Percentiles rank a stretch among this genome's conserved stretches.
Evolutionary conservation across 352 stramenopile genomes (phyloP).

Genomic region (Pythium dissimile): DNA sequence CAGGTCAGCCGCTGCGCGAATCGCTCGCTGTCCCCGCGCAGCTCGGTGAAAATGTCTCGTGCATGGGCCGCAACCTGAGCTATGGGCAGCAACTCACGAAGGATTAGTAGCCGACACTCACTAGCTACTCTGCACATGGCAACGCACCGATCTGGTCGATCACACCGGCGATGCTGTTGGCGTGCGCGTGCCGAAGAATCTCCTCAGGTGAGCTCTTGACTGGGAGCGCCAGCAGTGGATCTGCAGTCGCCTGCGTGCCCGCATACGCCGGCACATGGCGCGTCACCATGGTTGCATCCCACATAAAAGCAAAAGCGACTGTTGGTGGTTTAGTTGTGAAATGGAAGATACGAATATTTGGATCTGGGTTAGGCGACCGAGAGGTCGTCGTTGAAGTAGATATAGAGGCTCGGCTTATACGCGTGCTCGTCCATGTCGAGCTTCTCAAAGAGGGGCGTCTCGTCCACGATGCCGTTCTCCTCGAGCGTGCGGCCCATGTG

Average conservation of each 20-base stretch:
- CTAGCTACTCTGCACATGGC: no score
- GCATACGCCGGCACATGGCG: constrained; percentile 4
- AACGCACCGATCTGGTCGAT: constrained; percentile 47
- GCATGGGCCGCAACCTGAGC: constrained; percentile 45
- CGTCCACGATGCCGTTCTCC: constrained; percentile 86
- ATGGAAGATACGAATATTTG: not conserved
- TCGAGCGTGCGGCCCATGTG: constrained; percentile 87
- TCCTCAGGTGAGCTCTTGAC: constrained; percentile 29
- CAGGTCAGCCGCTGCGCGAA: constrained; percentile 27
- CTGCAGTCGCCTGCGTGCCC: constrained; percentile 6
- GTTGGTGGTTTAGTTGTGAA: not conserved
- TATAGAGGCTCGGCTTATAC: constrained; percentile 86
- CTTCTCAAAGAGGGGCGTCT: constrained; percentile 73
- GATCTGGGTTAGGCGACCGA: constrained; percentile 54
- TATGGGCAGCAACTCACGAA: constrained; percentile 1
- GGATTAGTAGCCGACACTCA: no score
- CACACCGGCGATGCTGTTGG: constrained; percentile 40
- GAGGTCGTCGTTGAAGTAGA: constrained; percentile 94
- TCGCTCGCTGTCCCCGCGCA: constrained; percentile 17
- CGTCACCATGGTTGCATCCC: constrained; percentile 10
- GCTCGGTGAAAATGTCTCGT: constrained; percentile 48
- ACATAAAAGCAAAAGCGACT: constrained; percentile 1
- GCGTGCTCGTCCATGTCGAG: constrained; percentile 87
- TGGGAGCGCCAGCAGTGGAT: not conserved
- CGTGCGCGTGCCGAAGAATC: constrained; percentile 42